Base-by-base conservation (phyloP, 1,284 basidiomycete genomes). In the Porodaedalea pini region DNA sequence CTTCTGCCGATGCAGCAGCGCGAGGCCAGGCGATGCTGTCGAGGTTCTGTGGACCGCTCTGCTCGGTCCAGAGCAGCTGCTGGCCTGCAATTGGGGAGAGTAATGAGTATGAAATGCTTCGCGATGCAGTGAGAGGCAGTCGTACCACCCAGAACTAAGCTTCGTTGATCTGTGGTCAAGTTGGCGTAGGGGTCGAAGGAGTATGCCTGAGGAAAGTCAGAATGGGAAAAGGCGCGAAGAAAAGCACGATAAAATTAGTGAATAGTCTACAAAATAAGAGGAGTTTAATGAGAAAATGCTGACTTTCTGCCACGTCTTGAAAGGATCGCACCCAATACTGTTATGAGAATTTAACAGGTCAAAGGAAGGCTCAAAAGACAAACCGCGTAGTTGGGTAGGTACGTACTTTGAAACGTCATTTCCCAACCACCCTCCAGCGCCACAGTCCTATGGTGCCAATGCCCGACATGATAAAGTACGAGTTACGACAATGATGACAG, bases 1-100 rank as follows among this genome's bases (percentile, higher is more conserved):
- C 68, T 74, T 94, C 92, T 0, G 90, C 90, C 4, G 83, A 82
- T 0, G 85, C 78, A 0, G 89, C 88, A 6, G 89, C 86, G 53
- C 91, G 79, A 1, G 92, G 92, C 90, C 91, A 94, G 7, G 83
- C 74, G 57, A 85, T 81, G 0, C 78, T 66, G 65, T 94, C 90
- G 51, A 94, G 70, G 67, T 90, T 92, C 54, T 77, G 74, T 11
- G 83, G 79, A 43, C 81, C 79, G 2, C 85, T 81, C 70, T 92
- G 88, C 70, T 93, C 90, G 2, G 85, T 77, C 91, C 91, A 93
- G 1, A 93, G 74, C 2, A 88, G 79, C 23, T 84, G 81, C 71
- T 91, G 78, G 8, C 83, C 80, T 73, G 72, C 67, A 5, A 2
- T 19, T 41, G 39, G 40, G 67, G 23, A 31, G n/a, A n/a, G 6